Evolutionary conservation across 2,329 filamentous ascomycete genomes (phyloP).

Genomic region (Fusarium compactum): DNA sequence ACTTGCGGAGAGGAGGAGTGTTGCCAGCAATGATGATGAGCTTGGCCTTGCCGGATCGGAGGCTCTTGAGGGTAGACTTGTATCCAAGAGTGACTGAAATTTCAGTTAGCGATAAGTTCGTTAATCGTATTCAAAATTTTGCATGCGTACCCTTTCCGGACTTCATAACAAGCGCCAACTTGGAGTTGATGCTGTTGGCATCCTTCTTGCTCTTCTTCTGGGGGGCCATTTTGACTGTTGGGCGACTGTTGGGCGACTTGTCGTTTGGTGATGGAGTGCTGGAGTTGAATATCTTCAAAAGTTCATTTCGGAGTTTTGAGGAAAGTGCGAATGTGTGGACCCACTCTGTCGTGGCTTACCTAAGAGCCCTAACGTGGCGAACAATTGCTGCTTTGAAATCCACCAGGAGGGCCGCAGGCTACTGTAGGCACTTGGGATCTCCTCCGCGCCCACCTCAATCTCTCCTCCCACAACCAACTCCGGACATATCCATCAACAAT

Average conservation of each 20-base stretch:
- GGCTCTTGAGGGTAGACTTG: slow-evolving; percentile 76
- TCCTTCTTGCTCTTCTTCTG: slow-evolving; percentile 89
- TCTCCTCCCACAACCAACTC: slow-evolving; percentile 54
- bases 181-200: slow-evolving; percentile 76
- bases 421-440: slow-evolving; percentile 45
- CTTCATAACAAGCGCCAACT: slow-evolving; percentile 73
- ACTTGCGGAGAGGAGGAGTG: slow-evolving; percentile 97
- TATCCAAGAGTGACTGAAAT: slow-evolving; percentile 57
- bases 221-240: slow-evolving; percentile 71
- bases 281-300: slow-evolving; percentile 43
- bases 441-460: slow-evolving; percentile 43
- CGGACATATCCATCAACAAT: slow-evolving; percentile 61
- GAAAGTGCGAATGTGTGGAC: slow-evolving; percentile 16
- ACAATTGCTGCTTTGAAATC: neutral
- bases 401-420: neutral
- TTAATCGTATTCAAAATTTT: neutral
- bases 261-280: slow-evolving; percentile 51
- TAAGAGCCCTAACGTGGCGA: neutral
- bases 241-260: slow-evolving; percentile 49
- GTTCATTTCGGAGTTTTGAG: slow-evolving; percentile 42
- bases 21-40: slow-evolving; percentile 94
- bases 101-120: slow-evolving; percentile 27
- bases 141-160: slow-evolving; percentile 76
- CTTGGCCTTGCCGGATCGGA: slow-evolving; percentile 98
- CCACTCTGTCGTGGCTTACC: neutral